Evolutionary conservation across 1,284 basidiomycete species (phyloP).

Genomic region (Golubevia pallescens): DNA sequence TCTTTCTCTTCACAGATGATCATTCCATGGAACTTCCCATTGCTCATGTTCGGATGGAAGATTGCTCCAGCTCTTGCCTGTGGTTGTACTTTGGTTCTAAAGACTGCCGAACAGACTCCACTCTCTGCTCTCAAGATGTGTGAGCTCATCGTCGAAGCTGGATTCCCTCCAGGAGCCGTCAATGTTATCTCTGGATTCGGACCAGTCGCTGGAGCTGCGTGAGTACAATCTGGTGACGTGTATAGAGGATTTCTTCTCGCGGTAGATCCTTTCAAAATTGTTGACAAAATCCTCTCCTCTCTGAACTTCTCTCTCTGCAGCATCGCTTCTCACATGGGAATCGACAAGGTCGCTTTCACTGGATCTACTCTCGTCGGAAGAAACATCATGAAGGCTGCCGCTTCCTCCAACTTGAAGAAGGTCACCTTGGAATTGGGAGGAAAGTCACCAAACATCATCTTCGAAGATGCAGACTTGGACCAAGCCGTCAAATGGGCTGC

Average conservation of each 20-base stretch:
- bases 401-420: slow-evolving; percentile 86
- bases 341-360: slow-evolving; percentile 71
- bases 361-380: slow-evolving; percentile 78
- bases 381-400: slow-evolving; percentile 81
- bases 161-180: slow-evolving; percentile 85
- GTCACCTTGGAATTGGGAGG: slow-evolving; percentile 92
- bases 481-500: slow-evolving; percentile 81
- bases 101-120: slow-evolving; percentile 53
- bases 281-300: too few species aligned
- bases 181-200: slow-evolving; percentile 80
- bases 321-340: slow-evolving; percentile 73
- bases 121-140: slow-evolving; percentile 70
- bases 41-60: slow-evolving; percentile 40
- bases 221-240: too few species aligned
- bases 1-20: slow-evolving; percentile 7
- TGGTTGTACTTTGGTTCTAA: slow-evolving; percentile 54
- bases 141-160: slow-evolving; percentile 78
- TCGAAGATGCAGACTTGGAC: slow-evolving; percentile 71
- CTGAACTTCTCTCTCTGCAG: too few species aligned
- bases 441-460: slow-evolving; percentile 76
- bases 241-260: too few species aligned
- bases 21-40: slow-evolving; percentile 49
- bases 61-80: slow-evolving; percentile 57
- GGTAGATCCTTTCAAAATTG: too few species aligned
- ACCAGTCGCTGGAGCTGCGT: slow-evolving; percentile 81